Evolutionary conservation across 306 rosid genomes (phyloP).

Genomic region (Vigna reflexopilosa): DNA sequence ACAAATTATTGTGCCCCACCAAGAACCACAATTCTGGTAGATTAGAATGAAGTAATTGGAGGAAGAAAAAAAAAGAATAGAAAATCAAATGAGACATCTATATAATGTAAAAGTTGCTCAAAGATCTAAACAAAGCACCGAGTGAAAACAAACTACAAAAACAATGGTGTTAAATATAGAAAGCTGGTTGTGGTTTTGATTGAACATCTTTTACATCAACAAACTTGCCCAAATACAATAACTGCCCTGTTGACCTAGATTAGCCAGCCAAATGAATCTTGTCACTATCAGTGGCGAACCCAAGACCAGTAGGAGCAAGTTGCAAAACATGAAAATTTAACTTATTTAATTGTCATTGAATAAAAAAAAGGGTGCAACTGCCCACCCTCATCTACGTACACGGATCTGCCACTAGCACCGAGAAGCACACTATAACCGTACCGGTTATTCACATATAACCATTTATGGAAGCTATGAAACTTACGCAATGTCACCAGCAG

Average conservation of each 20-base stretch:
- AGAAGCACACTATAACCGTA: conserved; percentile 7
- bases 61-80: conserved; percentile 17
- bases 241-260: conserved; percentile 11
- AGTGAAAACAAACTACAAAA: conserved; percentile 25
- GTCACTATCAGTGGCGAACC: neutral
- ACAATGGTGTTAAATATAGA: conserved; percentile 13
- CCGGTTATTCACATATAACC: conserved; percentile 29
- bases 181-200: conserved; percentile 28
- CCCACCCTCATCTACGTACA: too few relatives aligned
- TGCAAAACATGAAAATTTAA: too few relatives aligned
- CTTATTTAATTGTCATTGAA: too few relatives aligned
- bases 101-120: conserved; percentile 19
- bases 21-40: conserved; percentile 10
- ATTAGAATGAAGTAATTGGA: conserved; percentile 3
- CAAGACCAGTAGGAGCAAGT: too few relatives aligned
- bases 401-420: too few relatives aligned
- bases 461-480: conserved; percentile 45
- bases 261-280: conserved; percentile 2
- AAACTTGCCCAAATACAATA: conserved; percentile 26
- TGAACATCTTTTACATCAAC: conserved; percentile 39
- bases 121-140: conserved; percentile 36
- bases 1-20: neutral
- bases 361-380: too few relatives aligned
- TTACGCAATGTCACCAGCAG: conserved; percentile 99
- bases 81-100: conserved; percentile 14